Evolutionary conservation across 805 yeast genomes (phyloP).

Genomic region (Sugiyamaella boreocaroliniensis): DNA sequence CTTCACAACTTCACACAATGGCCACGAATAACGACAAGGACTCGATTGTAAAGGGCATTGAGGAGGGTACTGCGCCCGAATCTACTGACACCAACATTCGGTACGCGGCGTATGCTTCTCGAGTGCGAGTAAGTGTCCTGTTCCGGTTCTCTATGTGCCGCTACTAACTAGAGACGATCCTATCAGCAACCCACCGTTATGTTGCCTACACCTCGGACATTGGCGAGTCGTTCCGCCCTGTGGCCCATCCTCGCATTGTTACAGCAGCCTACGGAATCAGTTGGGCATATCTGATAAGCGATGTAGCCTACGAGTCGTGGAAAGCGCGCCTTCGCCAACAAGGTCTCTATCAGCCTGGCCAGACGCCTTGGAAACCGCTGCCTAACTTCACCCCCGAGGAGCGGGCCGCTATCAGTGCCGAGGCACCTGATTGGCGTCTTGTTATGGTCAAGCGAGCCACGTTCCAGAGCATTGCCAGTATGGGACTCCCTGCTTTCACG

Average conservation of each 20-base stretch:
- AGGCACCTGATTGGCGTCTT: conserved; percentile 60
- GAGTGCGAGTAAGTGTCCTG: conserved; percentile 41
- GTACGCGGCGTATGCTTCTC: conserved; percentile 77
- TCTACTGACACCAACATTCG: conserved; percentile 48
- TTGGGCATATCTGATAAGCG: conserved; percentile 71
- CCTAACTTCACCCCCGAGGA: conserved; percentile 35
- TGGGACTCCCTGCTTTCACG: conserved; percentile 84
- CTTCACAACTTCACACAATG: not conserved
- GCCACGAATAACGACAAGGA: not conserved
- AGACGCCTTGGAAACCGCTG: conserved; percentile 59
- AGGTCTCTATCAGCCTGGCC: conserved; percentile 54
- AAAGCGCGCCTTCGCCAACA: conserved; percentile 48
- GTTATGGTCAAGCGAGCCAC: conserved; percentile 64
- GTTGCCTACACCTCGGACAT: conserved; percentile 83
- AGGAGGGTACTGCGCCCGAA: conserved; percentile 30
- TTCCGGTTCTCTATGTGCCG: not conserved
- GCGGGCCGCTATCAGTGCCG: conserved; percentile 31
- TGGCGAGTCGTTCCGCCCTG: conserved; percentile 81
- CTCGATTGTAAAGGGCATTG: conserved; percentile 15
- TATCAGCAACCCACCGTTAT: conserved; percentile 68
- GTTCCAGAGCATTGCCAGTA: conserved; percentile 74
- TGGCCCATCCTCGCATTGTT: conserved; percentile 65
- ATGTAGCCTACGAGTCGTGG: conserved; percentile 70
- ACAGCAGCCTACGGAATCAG: conserved; percentile 62
- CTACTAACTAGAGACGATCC: conserved; percentile 40